Conservation (phyloP, 805 yeast species). For the Yarrowia alimentaria region DNA sequence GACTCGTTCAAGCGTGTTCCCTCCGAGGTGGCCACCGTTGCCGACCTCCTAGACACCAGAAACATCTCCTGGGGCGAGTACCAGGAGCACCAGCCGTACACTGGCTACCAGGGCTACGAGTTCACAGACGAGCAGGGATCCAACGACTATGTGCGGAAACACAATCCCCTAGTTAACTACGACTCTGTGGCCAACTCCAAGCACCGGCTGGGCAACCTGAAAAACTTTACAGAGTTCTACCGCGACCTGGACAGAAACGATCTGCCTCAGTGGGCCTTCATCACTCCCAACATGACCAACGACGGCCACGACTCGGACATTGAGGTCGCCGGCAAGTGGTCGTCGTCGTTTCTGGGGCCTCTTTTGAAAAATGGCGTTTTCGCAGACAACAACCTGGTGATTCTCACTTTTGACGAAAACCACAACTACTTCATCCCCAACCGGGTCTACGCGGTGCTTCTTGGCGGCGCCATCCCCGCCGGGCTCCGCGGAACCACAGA, state of each 20-base stretch:
- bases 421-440: constrained; percentile 47
- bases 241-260: constrained; percentile 43
- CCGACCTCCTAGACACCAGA: constrained; percentile 48
- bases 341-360: constrained; percentile 47
- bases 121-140: constrained; percentile 47
- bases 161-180: constrained; percentile 49
- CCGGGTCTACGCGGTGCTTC: constrained; percentile 47
- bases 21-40: constrained; percentile 48
- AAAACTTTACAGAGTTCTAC: constrained; percentile 49
- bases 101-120: constrained; percentile 52
- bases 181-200: constrained; percentile 43
- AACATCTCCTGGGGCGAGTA: constrained; percentile 55
- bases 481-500: constrained; percentile 47
- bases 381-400: constrained; percentile 47
- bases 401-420: constrained; percentile 53
- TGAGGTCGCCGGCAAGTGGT: constrained; percentile 49
- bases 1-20: constrained; percentile 50
- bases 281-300: constrained; percentile 55
- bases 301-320: constrained; percentile 54
- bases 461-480: constrained; percentile 50
- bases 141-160: constrained; percentile 53
- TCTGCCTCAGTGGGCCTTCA: constrained; percentile 53
- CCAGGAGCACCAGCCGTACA: constrained; percentile 53
- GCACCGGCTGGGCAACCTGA: constrained; percentile 47
- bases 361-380: constrained; percentile 48